Evolutionary conservation across 192 early-diverging fungal genomes (phyloP), one percentile per base, ranked within the genome.

Genomic region (Coemansia sp.): DNA sequence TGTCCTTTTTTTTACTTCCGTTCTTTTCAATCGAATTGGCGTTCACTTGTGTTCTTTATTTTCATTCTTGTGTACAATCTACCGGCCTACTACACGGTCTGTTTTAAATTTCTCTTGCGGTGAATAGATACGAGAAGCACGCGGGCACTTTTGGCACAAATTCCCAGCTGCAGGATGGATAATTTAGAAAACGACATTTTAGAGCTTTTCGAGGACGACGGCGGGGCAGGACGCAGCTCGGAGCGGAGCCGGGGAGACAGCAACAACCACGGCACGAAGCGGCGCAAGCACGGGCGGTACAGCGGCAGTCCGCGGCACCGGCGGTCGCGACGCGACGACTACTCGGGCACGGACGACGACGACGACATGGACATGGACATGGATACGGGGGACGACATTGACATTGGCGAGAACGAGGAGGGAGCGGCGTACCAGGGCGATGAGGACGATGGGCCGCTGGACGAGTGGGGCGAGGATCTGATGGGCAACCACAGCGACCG

Each of bases 401-500:
- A 74, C 67, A 72, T 83, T 60, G 83, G 65, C 56, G 67, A 68
- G 10, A 56, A 12, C 11, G 52, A 54, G 13, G 52, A 32, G 32
- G 32, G 32, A 18, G 63, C 73, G 15, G 63, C 71, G n/a, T 71
- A 75, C 37, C 65, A 75, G 6, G 83, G 83, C 21, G 84, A 88
- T 23, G 86, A 84, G 44, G 85, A 88, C 48, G 75, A 85, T n/a
- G 87, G 77, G 39, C 85, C 86, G 11, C 47, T 89, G 16, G 88
- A 90, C 61, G 84, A 88, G 63, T 92, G 90, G 77, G 91, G 87
- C n/a, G 84, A 86, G 6, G 91, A 92, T 44, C 77, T 87, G 57
- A 91, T 90, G 86, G 88, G 88, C 50, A 88, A 90, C 65, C 87
- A 89, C 53, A 84, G 87, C 18, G 91, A 93, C 70, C 84, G 84